Evolutionary conservation across 495 filamentous ascomycete genomes (phyloP), one percentile per base, ranked within the genome.

Genomic region (Astrothelium subdiscretum): DNA sequence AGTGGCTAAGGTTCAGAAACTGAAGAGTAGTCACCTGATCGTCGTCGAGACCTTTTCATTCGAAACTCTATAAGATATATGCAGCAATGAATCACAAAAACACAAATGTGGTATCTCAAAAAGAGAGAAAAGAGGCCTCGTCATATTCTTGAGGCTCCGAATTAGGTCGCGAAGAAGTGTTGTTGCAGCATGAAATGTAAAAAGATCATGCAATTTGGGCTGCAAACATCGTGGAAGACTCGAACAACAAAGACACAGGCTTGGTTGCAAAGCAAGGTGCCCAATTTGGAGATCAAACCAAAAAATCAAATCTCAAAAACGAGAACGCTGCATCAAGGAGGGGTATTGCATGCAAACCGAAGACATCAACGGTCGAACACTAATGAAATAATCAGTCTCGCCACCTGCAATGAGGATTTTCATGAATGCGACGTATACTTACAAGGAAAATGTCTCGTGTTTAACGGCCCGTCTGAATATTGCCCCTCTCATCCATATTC

Each of bases 401-500:
- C 8, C 5, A 0, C 5, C 6, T 26, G 8, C 8, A 5, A 2
- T 0, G 20, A 29, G 24, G 5, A 2, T 29, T 1, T 20, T 11
- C 6, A 3, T n/a, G 20, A 48, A 24, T 8, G 24, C 13, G 5
- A 18, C 5, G 5, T 10, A 54, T 15, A 54, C 48, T 54, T 24
- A 54, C 48, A 54, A 54, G 48, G 24, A 54, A 26, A 54, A 29
- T 12, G 5, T n/a, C 24, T 24, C 48, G 15, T 29, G 20, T 54
- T 24, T 24, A 54, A 27, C 48, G n/a, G 8, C 48, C 48, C 48
- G 48, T 54, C 48, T 54, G 48, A 29, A 54, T 54, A 29, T 54
- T 54, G 8, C 48, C 48, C 8, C 29, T 20, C 22, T 20, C 26
- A 31, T 94, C 87, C 80, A 89, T 86, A 74, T 87, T 88, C 63